phyloP scores from a whole-genome alignment of 1,284 basidiomycete genomes.

The Puccinia novopanici region DNA sequence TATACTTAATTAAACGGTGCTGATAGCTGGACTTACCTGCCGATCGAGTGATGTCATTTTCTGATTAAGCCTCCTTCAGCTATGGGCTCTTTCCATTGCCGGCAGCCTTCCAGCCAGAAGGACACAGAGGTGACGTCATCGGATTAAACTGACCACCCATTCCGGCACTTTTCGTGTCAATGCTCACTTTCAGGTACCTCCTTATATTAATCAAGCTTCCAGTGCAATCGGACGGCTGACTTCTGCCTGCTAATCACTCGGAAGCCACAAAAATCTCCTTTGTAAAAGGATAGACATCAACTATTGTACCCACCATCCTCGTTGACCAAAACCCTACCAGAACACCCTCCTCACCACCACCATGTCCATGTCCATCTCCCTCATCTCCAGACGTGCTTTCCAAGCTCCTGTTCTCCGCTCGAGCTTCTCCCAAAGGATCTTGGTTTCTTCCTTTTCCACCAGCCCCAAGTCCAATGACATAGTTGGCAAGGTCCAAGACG shows the following conservation, averaged over 20 bases:
- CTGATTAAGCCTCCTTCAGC: background rate
- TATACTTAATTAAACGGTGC: background rate
- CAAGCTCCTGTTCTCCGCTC: constrained; percentile 8
- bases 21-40: background rate
- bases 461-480: constrained; percentile 19
- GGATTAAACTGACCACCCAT: background rate
- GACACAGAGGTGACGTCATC: constrained; percentile 1
- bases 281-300: no score
- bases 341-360: no score
- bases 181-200: background rate
- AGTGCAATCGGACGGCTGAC: no score
- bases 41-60: constrained; percentile 10
- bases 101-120: background rate
- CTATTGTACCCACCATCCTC: no score
- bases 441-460: constrained; percentile 29
- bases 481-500: constrained; percentile 38
- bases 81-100: background rate
- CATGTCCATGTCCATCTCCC: constrained; percentile 2
- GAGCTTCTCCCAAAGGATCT: constrained; percentile 1
- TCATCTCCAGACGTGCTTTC: constrained; percentile 14
- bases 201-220: no score
- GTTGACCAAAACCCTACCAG: background rate
- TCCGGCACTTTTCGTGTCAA: background rate
- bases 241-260: no score
- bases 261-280: background rate